A percentile compares a stretch with the other conserved stretches of the same genome.
phyloP scores from a whole-genome alignment of 345 rosid genomes.

The Citrus maxima region DNA sequence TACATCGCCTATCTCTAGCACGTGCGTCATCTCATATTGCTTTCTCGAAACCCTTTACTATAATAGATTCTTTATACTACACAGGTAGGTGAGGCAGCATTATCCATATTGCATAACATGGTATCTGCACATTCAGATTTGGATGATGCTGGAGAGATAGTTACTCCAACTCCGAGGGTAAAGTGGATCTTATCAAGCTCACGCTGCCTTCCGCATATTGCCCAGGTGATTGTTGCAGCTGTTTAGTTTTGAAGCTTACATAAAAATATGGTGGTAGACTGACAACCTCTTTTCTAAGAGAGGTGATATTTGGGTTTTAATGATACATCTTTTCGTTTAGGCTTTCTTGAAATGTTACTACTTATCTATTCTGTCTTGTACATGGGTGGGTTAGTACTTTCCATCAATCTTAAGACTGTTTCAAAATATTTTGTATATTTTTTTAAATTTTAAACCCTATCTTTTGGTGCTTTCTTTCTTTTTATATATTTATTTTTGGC shows the following conservation, averaged over 20 bases:
- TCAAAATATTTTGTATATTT: neutral
- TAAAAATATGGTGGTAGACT: neutral
- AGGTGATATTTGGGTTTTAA: neutral
- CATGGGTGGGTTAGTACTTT: neutral
- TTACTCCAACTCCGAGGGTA: slow-evolving; percentile 98
- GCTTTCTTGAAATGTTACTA: neutral
- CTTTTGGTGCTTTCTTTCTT: neutral
- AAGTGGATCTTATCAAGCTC: slow-evolving; percentile 91
- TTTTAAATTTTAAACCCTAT: neutral
- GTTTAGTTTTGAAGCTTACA: neutral
- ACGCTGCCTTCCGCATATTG: slow-evolving; percentile 97
- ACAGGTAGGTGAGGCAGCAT: slow-evolving; percentile 94
- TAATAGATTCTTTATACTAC: slow-evolving; percentile 21
- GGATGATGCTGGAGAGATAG: slow-evolving; percentile 99
- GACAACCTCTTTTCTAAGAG: neutral
- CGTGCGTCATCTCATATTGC: neutral
- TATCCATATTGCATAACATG: slow-evolving; percentile 93
- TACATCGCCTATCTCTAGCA: neutral
- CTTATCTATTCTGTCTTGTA: neutral
- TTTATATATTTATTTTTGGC: neutral
- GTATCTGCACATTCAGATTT: slow-evolving; percentile 98
- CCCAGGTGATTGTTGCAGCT: slow-evolving; percentile 58
- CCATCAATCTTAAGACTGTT: neutral
- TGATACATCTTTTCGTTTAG: neutral
- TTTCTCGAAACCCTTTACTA: slow-evolving; percentile 9